Base-by-base conservation (phyloP, 1,284 basidiomycete genomes). In the Phylloboletellus chloephorus region DNA sequence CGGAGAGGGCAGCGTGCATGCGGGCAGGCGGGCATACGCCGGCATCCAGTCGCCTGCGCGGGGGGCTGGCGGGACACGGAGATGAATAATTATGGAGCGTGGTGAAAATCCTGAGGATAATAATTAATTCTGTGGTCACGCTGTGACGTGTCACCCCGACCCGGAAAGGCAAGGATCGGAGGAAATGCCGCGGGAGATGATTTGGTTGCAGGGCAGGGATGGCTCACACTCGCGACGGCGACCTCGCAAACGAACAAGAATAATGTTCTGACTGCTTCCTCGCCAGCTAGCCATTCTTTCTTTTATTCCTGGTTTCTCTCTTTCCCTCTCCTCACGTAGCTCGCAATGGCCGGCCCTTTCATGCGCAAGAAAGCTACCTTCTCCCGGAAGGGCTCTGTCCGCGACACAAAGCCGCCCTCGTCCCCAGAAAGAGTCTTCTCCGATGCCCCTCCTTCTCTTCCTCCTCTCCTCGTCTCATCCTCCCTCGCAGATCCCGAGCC, bases 311-410 rank as follows among this genome's bases (percentile, higher is more conserved):
- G 13, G 29, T 13, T 24, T 30, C 12, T 5, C 15, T 17, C 25
- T 9, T n/a, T 21, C 7, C 10, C 7, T 16, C 31, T 9, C 3
- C 10, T 2, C 29, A 13, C 19, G 13, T 30, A 23, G 35, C 33
- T 43, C 23, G 49, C 60, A 51, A 67, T 81, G 78, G 73, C 66
- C 63, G 64, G 65, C n/a, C n/a, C n/a, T 54, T 73, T 76, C 61
- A 61, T 74, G 57, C 73, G 70, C 61, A 74, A 64, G 64, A 73
- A 72, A 23, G 21, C 33, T 10, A 48, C 49, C 5, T 1, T 40
- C 4, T 25, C 37, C 0, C 51, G 28, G 15, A 43, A 39, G 26
- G 9, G 2, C 4, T 8, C 36, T 22, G 13, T n/a, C 41, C 31
- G 26, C n/a, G 34, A 36, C 21, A 41, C 19, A 39, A 31, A 42